A percentile compares a stretch with the other conserved stretches of the same genome.
Evolutionary conservation across 345 rosid species (phyloP).

Genomic region (Acer negundo): DNA sequence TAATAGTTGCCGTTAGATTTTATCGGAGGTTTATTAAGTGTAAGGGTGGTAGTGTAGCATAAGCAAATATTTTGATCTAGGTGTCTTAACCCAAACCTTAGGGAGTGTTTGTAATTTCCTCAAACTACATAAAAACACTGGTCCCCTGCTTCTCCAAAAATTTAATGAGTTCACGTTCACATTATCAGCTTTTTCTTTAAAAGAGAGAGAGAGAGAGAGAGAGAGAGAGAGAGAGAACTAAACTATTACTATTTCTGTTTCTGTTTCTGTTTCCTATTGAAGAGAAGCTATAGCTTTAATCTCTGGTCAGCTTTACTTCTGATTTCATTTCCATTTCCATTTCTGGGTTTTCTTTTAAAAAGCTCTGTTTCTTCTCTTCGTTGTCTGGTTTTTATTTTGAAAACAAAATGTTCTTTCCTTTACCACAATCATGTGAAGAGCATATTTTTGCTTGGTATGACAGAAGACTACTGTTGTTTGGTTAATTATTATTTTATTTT

Average conservation of each 20-base stretch:
- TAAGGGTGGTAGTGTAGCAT: neutral
- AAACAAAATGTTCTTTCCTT: neutral
- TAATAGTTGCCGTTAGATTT: too few relatives aligned
- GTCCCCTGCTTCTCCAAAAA: neutral
- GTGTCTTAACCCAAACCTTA: neutral
- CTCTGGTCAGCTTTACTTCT: slow-evolving; percentile 16
- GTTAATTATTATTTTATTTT: neutral
- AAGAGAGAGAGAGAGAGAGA: neutral
- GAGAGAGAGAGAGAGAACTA: neutral
- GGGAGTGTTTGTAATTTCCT: neutral
- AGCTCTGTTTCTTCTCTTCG: neutral
- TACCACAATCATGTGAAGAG: neutral
- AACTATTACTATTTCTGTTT: neutral
- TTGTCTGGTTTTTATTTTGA: neutral
- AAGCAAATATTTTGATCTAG: neutral
- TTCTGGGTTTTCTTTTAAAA: neutral
- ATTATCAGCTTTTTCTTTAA: neutral
- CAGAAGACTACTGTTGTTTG: neutral
- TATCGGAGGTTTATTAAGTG: neutral
- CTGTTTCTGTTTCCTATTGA: neutral
- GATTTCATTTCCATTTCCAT: slow-evolving; percentile 14
- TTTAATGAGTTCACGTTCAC: neutral
- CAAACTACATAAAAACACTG: neutral
- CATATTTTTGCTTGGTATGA: neutral
- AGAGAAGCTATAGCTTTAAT: neutral